Percentiles rank a stretch among this genome's conserved stretches.
These are phyloP conservation scores for Macadamia integrifolia DNA, from an alignment of 164 flowering plant genomes.

Conservation along the genomic window DNA sequence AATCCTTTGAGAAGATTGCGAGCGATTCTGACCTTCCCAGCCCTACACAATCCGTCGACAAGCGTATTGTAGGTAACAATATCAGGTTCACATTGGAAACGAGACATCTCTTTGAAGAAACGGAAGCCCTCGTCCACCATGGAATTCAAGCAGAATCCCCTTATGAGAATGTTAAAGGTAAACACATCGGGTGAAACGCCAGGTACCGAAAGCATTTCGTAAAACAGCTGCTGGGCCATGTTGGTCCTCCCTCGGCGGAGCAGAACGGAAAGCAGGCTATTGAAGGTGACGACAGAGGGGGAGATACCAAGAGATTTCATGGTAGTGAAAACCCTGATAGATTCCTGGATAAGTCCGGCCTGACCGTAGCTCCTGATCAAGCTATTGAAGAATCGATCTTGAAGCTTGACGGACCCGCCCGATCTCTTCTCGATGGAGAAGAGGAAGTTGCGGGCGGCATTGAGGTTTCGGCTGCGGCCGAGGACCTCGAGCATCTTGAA, in stretches of 20 bases:
- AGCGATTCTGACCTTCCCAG: constrained; percentile 56
- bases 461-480: constrained; percentile 48
- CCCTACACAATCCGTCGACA: constrained; percentile 74
- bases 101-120: constrained; percentile 59
- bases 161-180: constrained; percentile 67
- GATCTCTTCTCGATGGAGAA: constrained; percentile 46
- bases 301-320: constrained; percentile 53
- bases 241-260: constrained; percentile 56
- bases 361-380: constrained; percentile 56
- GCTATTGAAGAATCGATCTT: constrained; percentile 55
- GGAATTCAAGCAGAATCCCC: constrained; percentile 65
- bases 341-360: constrained; percentile 61
- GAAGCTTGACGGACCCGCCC: constrained; percentile 30
- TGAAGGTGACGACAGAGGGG: constrained; percentile 60
- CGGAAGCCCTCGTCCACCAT: constrained; percentile 68
- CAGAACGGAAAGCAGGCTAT: constrained; percentile 46
- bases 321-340: constrained; percentile 41
- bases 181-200: constrained; percentile 59
- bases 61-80: constrained; percentile 68
- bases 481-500: constrained; percentile 46
- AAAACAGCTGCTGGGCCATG: constrained; percentile 47
- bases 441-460: constrained; percentile 57
- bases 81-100: constrained; percentile 44
- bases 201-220: constrained; percentile 54
- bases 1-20: constrained; percentile 63